phyloP scores from a whole-genome alignment of 2,329 filamentous ascomycete genomes.

The Aspergillus fumigatus region DNA sequence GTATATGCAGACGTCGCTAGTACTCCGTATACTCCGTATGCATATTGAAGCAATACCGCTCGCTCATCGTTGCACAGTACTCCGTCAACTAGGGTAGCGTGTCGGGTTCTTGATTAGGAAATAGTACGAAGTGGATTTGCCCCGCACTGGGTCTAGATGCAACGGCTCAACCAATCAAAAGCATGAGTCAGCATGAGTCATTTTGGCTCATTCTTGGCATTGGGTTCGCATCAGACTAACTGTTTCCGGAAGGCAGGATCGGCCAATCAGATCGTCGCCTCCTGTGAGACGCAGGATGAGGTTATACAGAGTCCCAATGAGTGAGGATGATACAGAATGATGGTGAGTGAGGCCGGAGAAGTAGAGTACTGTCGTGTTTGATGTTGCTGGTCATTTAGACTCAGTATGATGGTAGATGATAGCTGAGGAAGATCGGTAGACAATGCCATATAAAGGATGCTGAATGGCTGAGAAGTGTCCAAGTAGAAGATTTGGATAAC shows the following conservation, averaged over 20 bases:
- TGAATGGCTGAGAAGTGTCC: neutral
- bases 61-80: too few relatives aligned
- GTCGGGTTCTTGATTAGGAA: neutral
- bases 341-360: neutral
- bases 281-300: too few relatives aligned
- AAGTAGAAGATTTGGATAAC: neutral
- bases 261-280: neutral
- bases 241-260: neutral
- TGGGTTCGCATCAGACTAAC: neutral
- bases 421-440: neutral
- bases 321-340: neutral
- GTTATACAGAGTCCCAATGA: slow-evolving; percentile 1
- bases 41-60: too few relatives aligned
- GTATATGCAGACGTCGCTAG: too few relatives aligned
- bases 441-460: neutral
- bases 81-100: neutral
- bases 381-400: neutral
- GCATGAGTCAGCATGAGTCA: slow-evolving; percentile 7
- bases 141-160: neutral
- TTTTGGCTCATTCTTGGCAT: slow-evolving; percentile 1
- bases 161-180: neutral
- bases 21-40: too few relatives aligned
- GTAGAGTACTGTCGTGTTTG: neutral
- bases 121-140: neutral
- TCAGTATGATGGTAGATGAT: neutral